Evolutionary conservation across 805 yeast species (phyloP).

Genomic region (Monosporozyma siamensis): DNA sequence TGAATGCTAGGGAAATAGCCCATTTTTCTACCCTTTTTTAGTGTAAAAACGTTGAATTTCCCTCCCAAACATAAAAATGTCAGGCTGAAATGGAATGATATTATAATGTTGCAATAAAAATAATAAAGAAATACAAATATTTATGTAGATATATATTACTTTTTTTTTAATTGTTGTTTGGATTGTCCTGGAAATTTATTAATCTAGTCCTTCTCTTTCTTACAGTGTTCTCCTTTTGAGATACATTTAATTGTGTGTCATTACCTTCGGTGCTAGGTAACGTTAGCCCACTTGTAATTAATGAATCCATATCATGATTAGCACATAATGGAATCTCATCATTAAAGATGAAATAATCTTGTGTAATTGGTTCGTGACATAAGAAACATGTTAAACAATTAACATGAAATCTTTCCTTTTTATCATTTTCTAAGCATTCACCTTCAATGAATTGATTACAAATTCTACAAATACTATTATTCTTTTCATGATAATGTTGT

Average conservation of each 20-base stretch:
- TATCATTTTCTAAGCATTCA: conserved; percentile 73
- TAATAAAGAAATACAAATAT: neutral
- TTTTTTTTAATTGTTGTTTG: too few relatives aligned
- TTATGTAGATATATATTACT: neutral
- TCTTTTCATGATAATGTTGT: conserved; percentile 61
- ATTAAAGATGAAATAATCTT: conserved; percentile 40
- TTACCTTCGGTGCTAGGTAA: neutral
- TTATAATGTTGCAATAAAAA: too few relatives aligned
- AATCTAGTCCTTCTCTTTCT: conserved; percentile 28
- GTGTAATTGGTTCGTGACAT: conserved; percentile 43
- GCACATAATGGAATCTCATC: conserved; percentile 22
- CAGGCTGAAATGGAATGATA: too few relatives aligned
- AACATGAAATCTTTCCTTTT: conserved; percentile 63
- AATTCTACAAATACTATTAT: conserved; percentile 64
- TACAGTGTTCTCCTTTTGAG: conserved; percentile 12
- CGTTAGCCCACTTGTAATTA: conserved; percentile 3
- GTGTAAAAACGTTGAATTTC: too few relatives aligned
- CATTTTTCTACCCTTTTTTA: too few relatives aligned
- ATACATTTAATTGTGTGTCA: neutral
- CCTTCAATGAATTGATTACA: conserved; percentile 84
- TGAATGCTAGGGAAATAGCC: too few relatives aligned
- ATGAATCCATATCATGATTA: conserved; percentile 29
- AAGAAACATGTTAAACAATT: conserved; percentile 60
- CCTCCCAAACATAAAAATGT: too few relatives aligned
- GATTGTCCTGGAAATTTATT: conserved; percentile 15